A percentile compares a stretch with the other conserved stretches of the same genome.
Evolutionary conservation across 352 stramenopile genomes (phyloP).

Genomic region (Pythium oligandrum): DNA sequence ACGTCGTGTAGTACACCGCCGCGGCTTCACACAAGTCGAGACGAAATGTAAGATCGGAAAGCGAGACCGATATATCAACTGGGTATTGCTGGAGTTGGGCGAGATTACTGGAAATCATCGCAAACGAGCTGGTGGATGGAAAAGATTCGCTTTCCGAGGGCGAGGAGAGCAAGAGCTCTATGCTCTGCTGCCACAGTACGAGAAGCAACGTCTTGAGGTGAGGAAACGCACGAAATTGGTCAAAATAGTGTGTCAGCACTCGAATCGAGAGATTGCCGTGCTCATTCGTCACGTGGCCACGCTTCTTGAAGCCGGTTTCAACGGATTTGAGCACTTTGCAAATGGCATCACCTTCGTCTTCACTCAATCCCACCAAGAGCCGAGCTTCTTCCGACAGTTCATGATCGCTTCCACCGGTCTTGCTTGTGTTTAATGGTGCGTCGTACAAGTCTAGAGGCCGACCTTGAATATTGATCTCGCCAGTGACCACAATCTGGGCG

Average conservation of each 20-base stretch:
- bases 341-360: slow-evolving; percentile 44
- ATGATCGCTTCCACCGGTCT: slow-evolving; percentile 11
- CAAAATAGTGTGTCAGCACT: slow-evolving; percentile 60
- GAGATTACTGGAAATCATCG: slow-evolving; percentile 33
- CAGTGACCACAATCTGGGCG: slow-evolving; percentile 51
- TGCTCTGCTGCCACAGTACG: slow-evolving; percentile 50
- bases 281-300: slow-evolving; percentile 33
- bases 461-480: slow-evolving; percentile 60
- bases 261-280: slow-evolving; percentile 55
- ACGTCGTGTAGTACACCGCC: slow-evolving; percentile 44
- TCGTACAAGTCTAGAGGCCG: slow-evolving; percentile 58
- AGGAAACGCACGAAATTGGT: slow-evolving; percentile 44
- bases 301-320: slow-evolving; percentile 49
- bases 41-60: slow-evolving; percentile 58
- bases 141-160: slow-evolving; percentile 20
- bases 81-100: slow-evolving; percentile 64
- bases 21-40: slow-evolving; percentile 57
- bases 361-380: slow-evolving; percentile 38
- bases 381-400: slow-evolving; percentile 35
- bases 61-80: slow-evolving; percentile 62
- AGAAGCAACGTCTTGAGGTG: slow-evolving; percentile 36
- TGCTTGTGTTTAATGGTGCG: slow-evolving; percentile 27
- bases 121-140: slow-evolving; percentile 18
- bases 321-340: slow-evolving; percentile 48
- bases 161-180: slow-evolving; percentile 29